A percentile compares a stretch with the other conserved stretches of the same genome.
Evolutionary conservation across 2,329 filamentous ascomycete species (phyloP).

Genomic region (Alternaria novae-zelandiae): DNA sequence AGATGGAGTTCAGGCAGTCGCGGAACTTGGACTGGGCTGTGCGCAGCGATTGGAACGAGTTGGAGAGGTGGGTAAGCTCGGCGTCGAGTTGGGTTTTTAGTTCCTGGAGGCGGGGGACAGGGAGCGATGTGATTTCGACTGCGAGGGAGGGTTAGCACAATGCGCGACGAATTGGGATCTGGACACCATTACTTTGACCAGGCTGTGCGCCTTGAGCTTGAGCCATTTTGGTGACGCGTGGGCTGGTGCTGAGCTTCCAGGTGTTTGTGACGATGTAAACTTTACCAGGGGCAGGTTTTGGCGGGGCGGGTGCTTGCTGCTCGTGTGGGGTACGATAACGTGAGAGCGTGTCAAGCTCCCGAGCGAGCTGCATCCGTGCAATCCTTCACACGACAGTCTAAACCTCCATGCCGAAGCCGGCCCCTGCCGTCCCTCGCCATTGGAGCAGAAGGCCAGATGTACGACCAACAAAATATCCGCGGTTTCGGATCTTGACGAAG

Average conservation of each 20-base stretch:
- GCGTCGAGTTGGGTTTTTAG: slow-evolving; percentile 97
- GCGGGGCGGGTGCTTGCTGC: slow-evolving; percentile 21
- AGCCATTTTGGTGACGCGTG: slow-evolving; percentile 22
- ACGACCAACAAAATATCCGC: neutral
- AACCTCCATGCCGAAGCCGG: neutral
- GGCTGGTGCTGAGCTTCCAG: slow-evolving; percentile 2
- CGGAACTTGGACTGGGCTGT: slow-evolving; percentile 90
- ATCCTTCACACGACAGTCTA: neutral
- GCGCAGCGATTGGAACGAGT: slow-evolving; percentile 87
- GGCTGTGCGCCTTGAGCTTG: slow-evolving; percentile 32
- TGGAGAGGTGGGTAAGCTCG: slow-evolving; percentile 92
- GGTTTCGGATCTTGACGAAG: slow-evolving; percentile 10
- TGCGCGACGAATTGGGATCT: neutral
- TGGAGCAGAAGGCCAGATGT: neutral
- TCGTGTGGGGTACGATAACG: slow-evolving; percentile 22
- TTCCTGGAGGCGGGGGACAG: slow-evolving; percentile 81
- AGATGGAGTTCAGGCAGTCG: slow-evolving; percentile 84
- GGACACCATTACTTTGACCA: slow-evolving; percentile 34
- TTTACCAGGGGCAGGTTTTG: slow-evolving; percentile 25
- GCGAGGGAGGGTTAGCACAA: slow-evolving; percentile 8
- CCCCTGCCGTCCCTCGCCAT: neutral
- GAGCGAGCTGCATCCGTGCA: neutral
- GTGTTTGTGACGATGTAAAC: slow-evolving; percentile 13
- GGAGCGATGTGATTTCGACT: slow-evolving; percentile 77
- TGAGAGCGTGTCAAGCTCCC: slow-evolving; percentile 27